Conservation (phyloP, 352 stramenopile genomes). For the Phytophthora fragariae region DNA sequence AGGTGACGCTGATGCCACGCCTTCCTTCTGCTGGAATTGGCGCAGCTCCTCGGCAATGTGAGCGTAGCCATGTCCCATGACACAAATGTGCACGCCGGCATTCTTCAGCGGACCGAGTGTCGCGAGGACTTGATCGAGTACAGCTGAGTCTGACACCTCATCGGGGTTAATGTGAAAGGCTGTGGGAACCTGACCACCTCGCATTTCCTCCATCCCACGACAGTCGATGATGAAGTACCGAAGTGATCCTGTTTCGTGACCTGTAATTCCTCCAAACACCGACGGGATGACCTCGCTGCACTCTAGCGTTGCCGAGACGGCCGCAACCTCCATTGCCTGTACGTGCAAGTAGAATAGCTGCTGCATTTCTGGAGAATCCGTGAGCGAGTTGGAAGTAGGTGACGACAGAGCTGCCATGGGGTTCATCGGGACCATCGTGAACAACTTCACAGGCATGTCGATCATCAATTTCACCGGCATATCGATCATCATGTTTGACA, state of each 20-base stretch:
- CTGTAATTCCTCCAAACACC: slow-evolving; percentile 79
- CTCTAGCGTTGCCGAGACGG: slow-evolving; percentile 66
- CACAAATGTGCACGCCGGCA: slow-evolving; percentile 71
- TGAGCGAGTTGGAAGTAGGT: slow-evolving; percentile 37
- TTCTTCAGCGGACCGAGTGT: slow-evolving; percentile 71
- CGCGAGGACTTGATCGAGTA: slow-evolving; percentile 72
- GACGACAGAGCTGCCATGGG: slow-evolving; percentile 42
- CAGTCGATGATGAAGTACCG: slow-evolving; percentile 87
- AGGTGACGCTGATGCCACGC: slow-evolving; percentile 36
- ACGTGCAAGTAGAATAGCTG: slow-evolving; percentile 71
- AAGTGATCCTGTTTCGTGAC: slow-evolving; percentile 47
- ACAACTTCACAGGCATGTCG: slow-evolving; percentile 43
- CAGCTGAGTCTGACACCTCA: slow-evolving; percentile 52
- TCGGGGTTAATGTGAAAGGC: slow-evolving; percentile 84
- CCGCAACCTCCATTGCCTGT: slow-evolving; percentile 54
- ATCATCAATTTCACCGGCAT: slow-evolving; percentile 76
- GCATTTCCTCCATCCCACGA: slow-evolving; percentile 51
- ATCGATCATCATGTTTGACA: slow-evolving; percentile 74
- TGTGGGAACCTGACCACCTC: slow-evolving; percentile 69
- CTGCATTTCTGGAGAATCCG: slow-evolving; percentile 37
- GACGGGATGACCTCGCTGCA: slow-evolving; percentile 68
- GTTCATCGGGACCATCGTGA: slow-evolving; percentile 40
- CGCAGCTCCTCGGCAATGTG: slow-evolving; percentile 70
- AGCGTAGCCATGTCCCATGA: slow-evolving; percentile 84
- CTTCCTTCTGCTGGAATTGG: slow-evolving; percentile 42